Base-by-base conservation (phyloP, 1,139 yeast species). In the Spencermartinsiella ligniputridi region DNA sequence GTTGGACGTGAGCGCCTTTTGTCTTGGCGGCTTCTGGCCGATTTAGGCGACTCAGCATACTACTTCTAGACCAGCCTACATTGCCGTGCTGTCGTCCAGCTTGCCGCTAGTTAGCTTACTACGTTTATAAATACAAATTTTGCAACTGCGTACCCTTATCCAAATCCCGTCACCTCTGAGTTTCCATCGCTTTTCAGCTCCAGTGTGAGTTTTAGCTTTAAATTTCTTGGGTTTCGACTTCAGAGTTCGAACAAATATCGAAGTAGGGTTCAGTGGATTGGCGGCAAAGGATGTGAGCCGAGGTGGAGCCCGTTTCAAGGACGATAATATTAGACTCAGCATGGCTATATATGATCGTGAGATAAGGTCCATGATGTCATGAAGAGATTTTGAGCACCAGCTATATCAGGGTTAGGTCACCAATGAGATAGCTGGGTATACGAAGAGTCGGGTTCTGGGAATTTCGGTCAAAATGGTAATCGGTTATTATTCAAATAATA, bases 1-100 rank as follows among this genome's bases (percentile, higher is more conserved):
- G 83, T 60, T 72, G 74, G 50, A 74, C 68, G 55, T 78, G 81
- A 24, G 74, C 72, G n/a, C 73, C 74, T 35, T 58, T 55, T 4
- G 72, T 71, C 22, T 45, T 45, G 15, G 45, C 44, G 24, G 37
- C 30, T 11, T 39, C 46, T 11, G 48, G 20, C 21, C 29, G 53
- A 64, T 70, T 75, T 6, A 41, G 40, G 15, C 40, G 81, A 35
- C 76, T 73, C 54, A 88, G 68, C 5, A 81, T 72, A 46, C 80
- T 74, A 38, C 78, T 57, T 37, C 61, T 68, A 40, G 90, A 77
- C 82, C 94, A 89, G 20, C 95, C 92, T 3, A 90, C 88, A 58
- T 88, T 89, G 40, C 97, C 97, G 64, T 89, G 97, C 57, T 86
- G 85, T 68, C 96, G 78, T 9, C 96, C 95, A 17, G 95, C 86